Percentiles rank a stretch among this genome's conserved stretches.
Conservation (phyloP, 352 stramenopile genomes). For the Detonula confervacea region DNA sequence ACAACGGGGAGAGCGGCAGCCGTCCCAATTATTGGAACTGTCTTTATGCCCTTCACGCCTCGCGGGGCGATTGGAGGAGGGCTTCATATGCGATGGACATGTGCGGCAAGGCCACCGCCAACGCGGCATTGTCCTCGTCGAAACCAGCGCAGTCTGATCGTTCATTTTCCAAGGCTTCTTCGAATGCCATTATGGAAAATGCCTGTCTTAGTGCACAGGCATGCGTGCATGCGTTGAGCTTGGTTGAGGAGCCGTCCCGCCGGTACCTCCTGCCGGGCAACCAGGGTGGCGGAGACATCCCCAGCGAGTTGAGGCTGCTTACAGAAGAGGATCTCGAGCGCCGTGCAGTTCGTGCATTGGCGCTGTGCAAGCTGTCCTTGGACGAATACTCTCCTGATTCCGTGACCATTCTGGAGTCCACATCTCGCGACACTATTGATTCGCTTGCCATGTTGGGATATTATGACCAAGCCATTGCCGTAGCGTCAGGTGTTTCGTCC, state of each 20-base stretch:
- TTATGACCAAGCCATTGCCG: conserved; percentile 65
- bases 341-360: conserved; percentile 55
- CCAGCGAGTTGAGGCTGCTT: conserved; percentile 41
- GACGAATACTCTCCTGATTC: conserved; percentile 58
- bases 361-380: conserved; percentile 57
- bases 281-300: conserved; percentile 2
- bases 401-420: conserved; percentile 50
- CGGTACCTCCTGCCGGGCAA: conserved; percentile 40
- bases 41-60: conserved; percentile 77
- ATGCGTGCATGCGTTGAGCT: conserved; percentile 45
- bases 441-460: conserved; percentile 66
- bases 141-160: conserved; percentile 8
- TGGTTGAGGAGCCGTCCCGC: conserved; percentile 33
- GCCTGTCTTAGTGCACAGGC: conserved; percentile 39
- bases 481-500: conserved; percentile 51
- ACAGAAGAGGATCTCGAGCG: conserved; percentile 57
- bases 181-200: conserved; percentile 47
- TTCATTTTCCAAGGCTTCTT: conserved; percentile 24
- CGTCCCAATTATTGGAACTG: conserved; percentile 63
- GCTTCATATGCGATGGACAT: conserved; percentile 73
- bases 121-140: conserved; percentile 5
- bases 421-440: conserved; percentile 57
- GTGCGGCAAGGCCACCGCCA: conserved; percentile 49
- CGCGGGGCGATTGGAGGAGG: conserved; percentile 71
- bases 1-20: conserved; percentile 34